phyloP scores from a whole-genome alignment of 2,329 filamentous ascomycete genomes.

The Epichloe sylvatica region DNA sequence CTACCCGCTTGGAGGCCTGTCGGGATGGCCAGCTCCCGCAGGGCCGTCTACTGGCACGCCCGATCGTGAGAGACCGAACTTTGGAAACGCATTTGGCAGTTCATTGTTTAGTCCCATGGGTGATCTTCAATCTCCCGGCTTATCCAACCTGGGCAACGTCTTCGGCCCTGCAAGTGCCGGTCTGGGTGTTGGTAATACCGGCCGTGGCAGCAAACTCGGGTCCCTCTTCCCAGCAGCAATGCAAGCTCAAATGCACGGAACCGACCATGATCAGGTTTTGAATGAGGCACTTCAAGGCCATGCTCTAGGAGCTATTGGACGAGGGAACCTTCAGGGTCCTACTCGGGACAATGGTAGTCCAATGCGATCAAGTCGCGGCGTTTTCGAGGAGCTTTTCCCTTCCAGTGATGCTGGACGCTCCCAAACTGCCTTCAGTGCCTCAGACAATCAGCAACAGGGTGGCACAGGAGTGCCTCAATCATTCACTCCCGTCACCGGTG shows the following conservation, averaged over 20 bases:
- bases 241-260: constrained; percentile 76
- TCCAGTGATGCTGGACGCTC: constrained; percentile 20
- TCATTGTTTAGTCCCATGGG: constrained; percentile 66
- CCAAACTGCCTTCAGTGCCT: constrained; percentile 23
- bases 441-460: constrained; percentile 23
- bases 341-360: constrained; percentile 46
- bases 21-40: constrained; percentile 46
- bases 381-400: constrained; percentile 42
- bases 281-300: constrained; percentile 44
- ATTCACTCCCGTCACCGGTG: constrained; percentile 22
- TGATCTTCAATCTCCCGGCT: constrained; percentile 63
- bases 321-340: constrained; percentile 41
- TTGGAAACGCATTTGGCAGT: constrained; percentile 54
- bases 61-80: constrained; percentile 47
- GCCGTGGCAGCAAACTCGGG: constrained; percentile 68
- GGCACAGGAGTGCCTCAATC: constrained; percentile 21
- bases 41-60: constrained; percentile 50
- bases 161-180: constrained; percentile 51
- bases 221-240: constrained; percentile 78
- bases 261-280: constrained; percentile 50
- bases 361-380: constrained; percentile 38
- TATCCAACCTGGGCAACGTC: constrained; percentile 53
- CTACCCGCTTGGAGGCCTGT: constrained; percentile 51
- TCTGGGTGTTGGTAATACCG: constrained; percentile 49
- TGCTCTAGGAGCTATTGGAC: constrained; percentile 53